Conservation (phyloP, 371 early-diverging fungal genomes). For the Capillidium heterosporum region DNA sequence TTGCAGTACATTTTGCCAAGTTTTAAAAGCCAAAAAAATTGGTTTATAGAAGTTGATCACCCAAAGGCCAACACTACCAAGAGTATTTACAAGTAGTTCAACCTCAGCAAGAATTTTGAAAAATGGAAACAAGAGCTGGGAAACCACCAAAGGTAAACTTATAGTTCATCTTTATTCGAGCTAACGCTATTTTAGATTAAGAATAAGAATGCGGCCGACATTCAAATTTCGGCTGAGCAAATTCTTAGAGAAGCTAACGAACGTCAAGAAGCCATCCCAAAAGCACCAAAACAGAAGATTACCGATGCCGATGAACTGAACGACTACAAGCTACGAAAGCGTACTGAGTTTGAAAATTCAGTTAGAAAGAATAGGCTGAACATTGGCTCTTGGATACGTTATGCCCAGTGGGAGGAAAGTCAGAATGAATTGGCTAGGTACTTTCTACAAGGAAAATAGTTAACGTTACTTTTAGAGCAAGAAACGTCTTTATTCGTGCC, state of each 20-base stretch:
- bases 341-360: conserved; percentile 87
- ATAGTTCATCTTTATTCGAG: too few species aligned
- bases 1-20: too few species aligned
- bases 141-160: too few species aligned
- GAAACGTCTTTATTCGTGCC: conserved; percentile 83
- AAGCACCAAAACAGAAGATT: conserved; percentile 77
- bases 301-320: conserved; percentile 79
- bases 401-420: conserved; percentile 89
- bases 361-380: conserved; percentile 68
- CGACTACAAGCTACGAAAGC: conserved; percentile 73
- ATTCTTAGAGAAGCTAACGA: conserved; percentile 88
- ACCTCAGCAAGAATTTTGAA: too few species aligned
- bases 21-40: too few species aligned
- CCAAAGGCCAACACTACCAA: too few species aligned
- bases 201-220: conserved; percentile 91
- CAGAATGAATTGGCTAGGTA: conserved; percentile 60
- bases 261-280: conserved; percentile 54
- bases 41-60: too few species aligned
- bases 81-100: too few species aligned
- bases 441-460: background rate
- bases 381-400: conserved; percentile 83
- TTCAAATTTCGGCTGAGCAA: conserved; percentile 98
- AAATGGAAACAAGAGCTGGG: too few species aligned
- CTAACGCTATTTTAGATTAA: too few species aligned
- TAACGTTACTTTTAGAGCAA: conserved; percentile 30